Percentiles rank a stretch among this genome's conserved stretches.
phyloP scores from a whole-genome alignment of 2,329 filamentous ascomycete genomes.

The Colletotrichum sp. region DNA sequence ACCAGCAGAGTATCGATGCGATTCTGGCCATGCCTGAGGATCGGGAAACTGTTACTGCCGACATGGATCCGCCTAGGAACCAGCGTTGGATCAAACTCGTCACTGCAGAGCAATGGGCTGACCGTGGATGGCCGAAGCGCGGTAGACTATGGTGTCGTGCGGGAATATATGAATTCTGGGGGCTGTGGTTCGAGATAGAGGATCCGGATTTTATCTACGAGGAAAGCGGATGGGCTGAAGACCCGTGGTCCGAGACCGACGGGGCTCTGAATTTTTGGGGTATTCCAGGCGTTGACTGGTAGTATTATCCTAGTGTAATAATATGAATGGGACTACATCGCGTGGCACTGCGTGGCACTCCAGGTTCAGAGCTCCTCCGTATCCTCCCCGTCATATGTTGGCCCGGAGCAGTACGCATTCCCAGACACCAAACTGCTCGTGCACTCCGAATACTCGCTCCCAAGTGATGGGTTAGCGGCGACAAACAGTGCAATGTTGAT shows the following conservation, averaged over 20 bases:
- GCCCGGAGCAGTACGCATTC: background rate
- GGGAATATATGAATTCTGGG: constrained; percentile 21
- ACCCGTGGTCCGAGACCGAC: background rate
- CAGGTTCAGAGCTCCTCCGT: background rate
- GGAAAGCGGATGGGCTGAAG: constrained; percentile 21
- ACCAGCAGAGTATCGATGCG: constrained; percentile 26
- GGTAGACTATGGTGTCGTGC: constrained; percentile 22
- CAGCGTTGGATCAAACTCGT: constrained; percentile 23
- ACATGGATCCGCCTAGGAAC: background rate
- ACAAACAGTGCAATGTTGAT: background rate
- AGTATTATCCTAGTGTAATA: background rate
- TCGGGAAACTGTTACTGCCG: background rate
- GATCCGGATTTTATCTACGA: constrained; percentile 20
- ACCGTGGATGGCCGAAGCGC: background rate
- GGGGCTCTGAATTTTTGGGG: constrained; percentile 24
- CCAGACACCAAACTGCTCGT: background rate
- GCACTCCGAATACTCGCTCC: background rate
- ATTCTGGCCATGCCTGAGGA: constrained; percentile 26
- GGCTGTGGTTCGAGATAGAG: constrained; percentile 15
- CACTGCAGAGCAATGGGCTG: constrained; percentile 4
- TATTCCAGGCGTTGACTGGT: background rate
- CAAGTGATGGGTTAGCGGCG: background rate
- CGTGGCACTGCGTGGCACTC: background rate
- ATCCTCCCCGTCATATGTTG: background rate
- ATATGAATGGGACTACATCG: background rate